These are phyloP conservation scores for Aphanomyces invadans DNA, from an alignment of 352 stramenopile genomes.

Conservation along the genomic window DNA sequence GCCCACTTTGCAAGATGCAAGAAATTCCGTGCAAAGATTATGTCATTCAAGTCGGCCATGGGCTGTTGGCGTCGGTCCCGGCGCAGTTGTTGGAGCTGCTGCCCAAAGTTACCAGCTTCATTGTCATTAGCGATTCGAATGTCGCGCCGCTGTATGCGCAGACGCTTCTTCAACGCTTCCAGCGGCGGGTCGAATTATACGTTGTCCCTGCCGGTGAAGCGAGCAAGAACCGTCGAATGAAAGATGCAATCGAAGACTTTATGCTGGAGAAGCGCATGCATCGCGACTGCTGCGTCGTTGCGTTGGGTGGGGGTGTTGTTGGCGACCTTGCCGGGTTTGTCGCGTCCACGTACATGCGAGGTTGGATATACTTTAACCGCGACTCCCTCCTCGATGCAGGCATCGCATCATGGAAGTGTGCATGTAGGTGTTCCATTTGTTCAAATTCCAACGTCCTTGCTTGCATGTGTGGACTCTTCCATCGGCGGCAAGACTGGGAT, in stretches of 20 bases:
- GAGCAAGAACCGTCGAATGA: slow-evolving; percentile 73
- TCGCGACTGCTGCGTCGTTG: slow-evolving; percentile 73
- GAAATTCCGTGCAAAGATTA: slow-evolving; percentile 63
- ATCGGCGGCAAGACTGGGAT: slow-evolving; percentile 98
- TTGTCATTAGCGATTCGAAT: slow-evolving; percentile 76
- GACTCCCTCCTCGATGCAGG: neutral
- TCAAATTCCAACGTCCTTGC: slow-evolving; percentile 94
- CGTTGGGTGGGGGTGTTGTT: slow-evolving; percentile 95
- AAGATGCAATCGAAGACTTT: slow-evolving; percentile 70
- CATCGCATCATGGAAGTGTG: neutral
- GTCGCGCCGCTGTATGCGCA: slow-evolving; percentile 64
- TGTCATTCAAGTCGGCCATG: slow-evolving; percentile 69
- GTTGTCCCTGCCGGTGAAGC: slow-evolving; percentile 56
- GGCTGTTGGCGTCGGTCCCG: slow-evolving; percentile 53
- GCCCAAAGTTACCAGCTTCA: slow-evolving; percentile 56
- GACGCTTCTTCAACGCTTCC: slow-evolving; percentile 33
- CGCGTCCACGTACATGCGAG: slow-evolving; percentile 95
- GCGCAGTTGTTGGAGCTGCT: slow-evolving; percentile 51
- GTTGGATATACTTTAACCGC: slow-evolving; percentile 35
- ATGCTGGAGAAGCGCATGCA: slow-evolving; percentile 73
- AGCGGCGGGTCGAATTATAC: slow-evolving; percentile 55
- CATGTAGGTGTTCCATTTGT: slow-evolving; percentile 50
- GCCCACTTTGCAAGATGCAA: slow-evolving; percentile 9
- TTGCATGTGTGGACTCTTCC: slow-evolving; percentile 98
- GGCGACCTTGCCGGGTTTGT: slow-evolving; percentile 97